Percentiles rank a stretch among this genome's conserved stretches.
phyloP scores from a whole-genome alignment of 139 green algal genomes.

The Chlamydomonas sphaeroides region DNA sequence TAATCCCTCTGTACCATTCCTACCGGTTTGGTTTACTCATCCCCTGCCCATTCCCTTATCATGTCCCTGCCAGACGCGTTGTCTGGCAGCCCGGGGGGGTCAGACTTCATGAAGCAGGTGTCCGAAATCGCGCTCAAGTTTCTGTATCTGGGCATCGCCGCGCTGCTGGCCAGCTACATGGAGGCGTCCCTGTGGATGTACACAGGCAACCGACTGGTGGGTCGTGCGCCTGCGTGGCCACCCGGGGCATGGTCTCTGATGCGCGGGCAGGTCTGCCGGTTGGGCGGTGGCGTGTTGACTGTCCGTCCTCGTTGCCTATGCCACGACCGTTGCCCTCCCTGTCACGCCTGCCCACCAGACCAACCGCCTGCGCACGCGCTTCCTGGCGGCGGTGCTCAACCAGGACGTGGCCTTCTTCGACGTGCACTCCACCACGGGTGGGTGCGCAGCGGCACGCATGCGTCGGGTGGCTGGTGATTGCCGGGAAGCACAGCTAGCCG shows the following conservation, averaged over 20 bases:
- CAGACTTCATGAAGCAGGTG: constrained; percentile 27
- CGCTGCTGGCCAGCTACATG: constrained; percentile 52
- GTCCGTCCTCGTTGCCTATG: too few relatives aligned
- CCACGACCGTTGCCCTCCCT: too few relatives aligned
- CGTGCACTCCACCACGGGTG: constrained; percentile 63
- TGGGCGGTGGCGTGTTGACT: too few relatives aligned
- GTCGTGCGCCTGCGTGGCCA: too few relatives aligned
- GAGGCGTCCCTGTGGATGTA: constrained; percentile 41
- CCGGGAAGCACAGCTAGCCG: too few relatives aligned
- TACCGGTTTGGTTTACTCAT: too few relatives aligned
- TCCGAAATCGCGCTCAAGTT: constrained; percentile 67
- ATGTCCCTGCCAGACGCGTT: background rate
- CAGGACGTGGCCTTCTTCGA: constrained; percentile 94
- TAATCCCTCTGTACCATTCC: background rate
- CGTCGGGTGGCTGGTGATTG: too few relatives aligned
- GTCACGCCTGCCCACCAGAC: too few relatives aligned
- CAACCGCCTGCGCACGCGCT: constrained; percentile 53
- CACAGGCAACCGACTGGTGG: constrained; percentile 60
- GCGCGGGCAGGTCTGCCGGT: too few relatives aligned
- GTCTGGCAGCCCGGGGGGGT: background rate
- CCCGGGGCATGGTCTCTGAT: too few relatives aligned
- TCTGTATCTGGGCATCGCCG: constrained; percentile 71
- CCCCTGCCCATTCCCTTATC: too few relatives aligned
- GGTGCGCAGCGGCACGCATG: too few relatives aligned
- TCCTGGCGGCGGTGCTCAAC: constrained; percentile 70